Conservation (phyloP, 2,329 filamentous ascomycete genomes). For the Chlorencoelia australis region DNA sequence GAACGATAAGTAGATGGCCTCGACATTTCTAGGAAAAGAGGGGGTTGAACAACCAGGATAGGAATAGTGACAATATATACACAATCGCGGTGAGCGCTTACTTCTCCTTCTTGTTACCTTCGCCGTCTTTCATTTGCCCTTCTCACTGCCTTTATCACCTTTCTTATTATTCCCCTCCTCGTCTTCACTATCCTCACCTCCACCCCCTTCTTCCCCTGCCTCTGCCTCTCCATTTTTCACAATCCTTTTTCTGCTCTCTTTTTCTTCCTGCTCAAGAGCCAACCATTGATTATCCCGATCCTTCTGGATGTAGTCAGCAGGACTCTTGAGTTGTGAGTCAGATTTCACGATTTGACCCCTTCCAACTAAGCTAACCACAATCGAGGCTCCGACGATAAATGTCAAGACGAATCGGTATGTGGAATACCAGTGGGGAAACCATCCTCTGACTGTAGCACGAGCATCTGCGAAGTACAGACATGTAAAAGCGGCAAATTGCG, state of each 20-base stretch:
- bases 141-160: conserved; percentile 9
- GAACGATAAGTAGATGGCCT: no score
- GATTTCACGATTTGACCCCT: conserved; percentile 49
- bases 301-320: conserved; percentile 22
- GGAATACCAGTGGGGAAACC: conserved; percentile 76
- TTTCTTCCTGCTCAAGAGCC: conserved; percentile 23
- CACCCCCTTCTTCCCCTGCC: conserved; percentile 8
- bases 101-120: background rate
- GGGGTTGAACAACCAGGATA: no score
- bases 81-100: no score
- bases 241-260: conserved; percentile 14
- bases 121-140: background rate
- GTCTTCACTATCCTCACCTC: conserved; percentile 17
- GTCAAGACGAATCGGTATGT: conserved; percentile 89
- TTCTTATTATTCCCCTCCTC: conserved; percentile 33
- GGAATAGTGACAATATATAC: no score
- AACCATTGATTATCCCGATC: conserved; percentile 23
- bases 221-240: conserved; percentile 13
- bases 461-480: conserved; percentile 79
- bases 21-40: no score
- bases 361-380: conserved; percentile 71
- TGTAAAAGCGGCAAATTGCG: conserved; percentile 77
- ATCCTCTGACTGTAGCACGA: conserved; percentile 61
- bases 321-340: conserved; percentile 22
- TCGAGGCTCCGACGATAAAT: conserved; percentile 74